Base-by-base conservation (phyloP, 1,284 basidiomycete species). In the Trichosporon sp. region DNA sequence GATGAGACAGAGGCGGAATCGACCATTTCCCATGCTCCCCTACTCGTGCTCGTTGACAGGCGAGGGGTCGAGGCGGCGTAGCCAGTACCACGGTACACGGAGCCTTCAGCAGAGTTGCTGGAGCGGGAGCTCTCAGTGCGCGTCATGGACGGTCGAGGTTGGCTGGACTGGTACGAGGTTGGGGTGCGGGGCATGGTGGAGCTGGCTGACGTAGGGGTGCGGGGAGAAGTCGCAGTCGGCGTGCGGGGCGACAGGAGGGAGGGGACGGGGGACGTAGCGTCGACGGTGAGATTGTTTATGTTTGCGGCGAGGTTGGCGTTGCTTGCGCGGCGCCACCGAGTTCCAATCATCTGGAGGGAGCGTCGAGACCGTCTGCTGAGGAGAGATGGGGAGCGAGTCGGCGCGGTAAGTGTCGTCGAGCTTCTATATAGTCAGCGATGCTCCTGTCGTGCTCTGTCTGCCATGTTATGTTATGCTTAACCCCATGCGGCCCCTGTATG, bases 241-340 rank as follows among this genome's bases (percentile, higher is more conserved):
- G 59, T 63, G 59, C 59, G 59, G 4, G 31, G 59, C 14, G 59
- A 63, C 5, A 63, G 59, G 59, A 63, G 59, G 31, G 12, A 16
- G 32, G 59, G 59, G 35, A 35, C 31, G 4, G 14, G 31, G 12
- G 59, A 61, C 12, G 26, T 5, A 21, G 32, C 56, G 56, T 31
- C 19, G 12, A 19, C 31, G 31, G 56, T 7, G 31, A 61, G 56
- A 31, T 16, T 40, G 35, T 37, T 37, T 37, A 37, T 37, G 35
- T 37, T 37, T 37, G 35, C 21, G 56, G 56, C 5, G 31, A 61
- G 56, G 31, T 14, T 32, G 56, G 56, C 56, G 56, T 61, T 61
- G 56, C 56, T 61, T 1, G 56, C 56, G 56, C 56, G 56, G 56
- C 56, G 56, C 56, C 56, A 61, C 32, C 56, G 56, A 26, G 56